Evolutionary conservation across 2,329 filamentous ascomycete genomes (phyloP).

Genomic region (Fusarium solani-melongenae): DNA sequence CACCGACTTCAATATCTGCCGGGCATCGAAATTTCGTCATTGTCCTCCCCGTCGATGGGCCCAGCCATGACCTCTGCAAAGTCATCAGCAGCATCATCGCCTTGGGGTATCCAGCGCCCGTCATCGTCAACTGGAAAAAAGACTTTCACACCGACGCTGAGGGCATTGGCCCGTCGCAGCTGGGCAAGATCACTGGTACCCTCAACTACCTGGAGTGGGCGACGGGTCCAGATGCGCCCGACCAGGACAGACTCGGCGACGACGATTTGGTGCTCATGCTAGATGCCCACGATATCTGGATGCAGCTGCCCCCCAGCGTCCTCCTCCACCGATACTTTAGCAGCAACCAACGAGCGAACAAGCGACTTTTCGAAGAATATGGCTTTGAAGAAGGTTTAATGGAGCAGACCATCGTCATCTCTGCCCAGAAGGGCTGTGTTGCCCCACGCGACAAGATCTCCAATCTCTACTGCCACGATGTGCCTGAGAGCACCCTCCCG

Average conservation of each 20-base stretch:
- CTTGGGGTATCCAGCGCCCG: conserved; percentile 44
- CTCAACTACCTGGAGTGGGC: conserved; percentile 43
- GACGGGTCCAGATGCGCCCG: conserved; percentile 14
- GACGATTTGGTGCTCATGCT: conserved; percentile 45
- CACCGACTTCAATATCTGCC: conserved; percentile 11
- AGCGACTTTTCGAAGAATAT: conserved; percentile 28
- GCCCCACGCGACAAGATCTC: conserved; percentile 37
- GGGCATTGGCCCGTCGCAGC: conserved; percentile 42
- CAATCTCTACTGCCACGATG: conserved; percentile 38
- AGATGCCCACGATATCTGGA: conserved; percentile 48
- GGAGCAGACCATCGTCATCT: conserved; percentile 40
- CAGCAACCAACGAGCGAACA: conserved; percentile 36
- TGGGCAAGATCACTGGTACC: conserved; percentile 46
- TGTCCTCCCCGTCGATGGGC: conserved; percentile 38
- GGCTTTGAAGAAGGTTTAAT: conserved; percentile 30
- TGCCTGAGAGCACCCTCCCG: conserved; percentile 39
- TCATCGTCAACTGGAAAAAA: conserved; percentile 47
- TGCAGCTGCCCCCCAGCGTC: conserved; percentile 45
- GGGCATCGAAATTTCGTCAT: conserved; percentile 41
- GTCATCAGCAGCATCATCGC: conserved; percentile 42
- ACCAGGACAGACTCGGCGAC: conserved; percentile 34
- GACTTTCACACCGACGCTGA: conserved; percentile 38
- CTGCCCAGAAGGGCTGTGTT: conserved; percentile 42
- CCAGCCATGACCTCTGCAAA: conserved; percentile 46
- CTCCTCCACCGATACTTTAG: conserved; percentile 43